These are phyloP conservation scores for Mycena galericulata DNA, from an alignment of 768 basidiomycete genomes.

Conservation along the genomic window DNA sequence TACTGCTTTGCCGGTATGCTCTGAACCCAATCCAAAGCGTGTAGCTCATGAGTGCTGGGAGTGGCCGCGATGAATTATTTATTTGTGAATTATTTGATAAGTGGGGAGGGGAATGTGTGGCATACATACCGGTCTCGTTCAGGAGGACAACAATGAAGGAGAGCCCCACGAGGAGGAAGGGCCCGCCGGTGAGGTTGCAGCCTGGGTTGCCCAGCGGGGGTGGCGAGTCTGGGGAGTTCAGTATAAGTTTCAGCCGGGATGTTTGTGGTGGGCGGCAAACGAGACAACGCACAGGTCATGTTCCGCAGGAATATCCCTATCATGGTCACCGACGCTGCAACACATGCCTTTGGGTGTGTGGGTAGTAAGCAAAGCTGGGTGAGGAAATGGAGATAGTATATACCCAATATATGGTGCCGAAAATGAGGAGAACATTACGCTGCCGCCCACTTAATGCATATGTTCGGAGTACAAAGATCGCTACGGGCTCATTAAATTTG, in stretches of 20 bases:
- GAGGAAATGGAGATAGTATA: constrained; percentile 1
- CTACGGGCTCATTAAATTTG: too few species aligned
- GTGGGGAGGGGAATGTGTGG: too few species aligned
- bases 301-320: too few species aligned
- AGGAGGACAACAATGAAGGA: constrained; percentile 14
- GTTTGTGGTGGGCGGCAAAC: not conserved
- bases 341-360: not conserved
- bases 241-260: too few species aligned
- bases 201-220: constrained; percentile 7
- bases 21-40: constrained; percentile 10
- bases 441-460: not conserved
- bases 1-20: constrained; percentile 5
- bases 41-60: constrained; percentile 24
- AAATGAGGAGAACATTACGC: not conserved
- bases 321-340: too few species aligned
- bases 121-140: constrained; percentile 17
- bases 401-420: not conserved
- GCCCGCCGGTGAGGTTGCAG: constrained; percentile 12
- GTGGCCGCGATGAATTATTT: not conserved
- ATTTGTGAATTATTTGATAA: not conserved
- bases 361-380: not conserved
- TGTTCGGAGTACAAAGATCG: not conserved
- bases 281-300: too few species aligned
- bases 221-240: not conserved
- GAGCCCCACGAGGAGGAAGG: constrained; percentile 16